A percentile compares a stretch with the other conserved stretches of the same genome.
Conservation (phyloP, 2,329 filamentous ascomycete genomes). For the Penicillium sp. region DNA sequence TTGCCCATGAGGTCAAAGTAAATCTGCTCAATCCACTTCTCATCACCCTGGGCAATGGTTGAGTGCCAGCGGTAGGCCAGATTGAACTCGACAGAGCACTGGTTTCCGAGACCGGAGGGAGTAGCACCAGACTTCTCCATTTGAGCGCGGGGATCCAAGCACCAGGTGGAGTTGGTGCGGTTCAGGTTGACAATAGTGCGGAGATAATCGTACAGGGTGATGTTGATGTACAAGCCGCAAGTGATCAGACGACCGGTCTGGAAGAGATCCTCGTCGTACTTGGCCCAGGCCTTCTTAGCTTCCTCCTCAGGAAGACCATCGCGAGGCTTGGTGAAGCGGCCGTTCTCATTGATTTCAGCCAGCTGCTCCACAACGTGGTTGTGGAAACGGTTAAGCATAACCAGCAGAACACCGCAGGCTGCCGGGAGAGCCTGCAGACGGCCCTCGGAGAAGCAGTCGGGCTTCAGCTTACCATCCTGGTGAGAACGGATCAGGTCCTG, state of each 20-base stretch:
- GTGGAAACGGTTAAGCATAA: conserved; percentile 78
- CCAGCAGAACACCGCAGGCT: conserved; percentile 68
- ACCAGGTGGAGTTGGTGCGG: conserved; percentile 74
- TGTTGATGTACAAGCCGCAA: conserved; percentile 75
- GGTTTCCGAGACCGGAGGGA: conserved; percentile 74
- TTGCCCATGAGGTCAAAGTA: conserved; percentile 66
- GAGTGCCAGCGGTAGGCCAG: conserved; percentile 88
- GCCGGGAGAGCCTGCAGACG: conserved; percentile 71
- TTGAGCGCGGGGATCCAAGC: conserved; percentile 72
- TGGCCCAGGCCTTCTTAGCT: conserved; percentile 57
- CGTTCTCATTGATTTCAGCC: conserved; percentile 81
- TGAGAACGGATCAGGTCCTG: conserved; percentile 61
- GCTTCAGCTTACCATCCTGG: conserved; percentile 70
- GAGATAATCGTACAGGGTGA: conserved; percentile 76
- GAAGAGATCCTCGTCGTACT: conserved; percentile 76
- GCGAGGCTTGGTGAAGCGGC: conserved; percentile 70
- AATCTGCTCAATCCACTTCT: conserved; percentile 75
- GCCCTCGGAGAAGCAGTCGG: conserved; percentile 71
- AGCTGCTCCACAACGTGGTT: conserved; percentile 81
- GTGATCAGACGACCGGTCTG: conserved; percentile 75
- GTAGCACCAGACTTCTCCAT: conserved; percentile 63
- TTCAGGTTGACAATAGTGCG: conserved; percentile 75
- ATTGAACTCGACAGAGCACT: conserved; percentile 87
- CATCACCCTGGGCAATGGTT: conserved; percentile 72
- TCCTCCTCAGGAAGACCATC: conserved; percentile 54